Percentiles rank a stretch among this genome's conserved stretches.
Evolutionary conservation across 2,329 filamentous ascomycete species (phyloP).

Genomic region (Sordariomycetes sp.): DNA sequence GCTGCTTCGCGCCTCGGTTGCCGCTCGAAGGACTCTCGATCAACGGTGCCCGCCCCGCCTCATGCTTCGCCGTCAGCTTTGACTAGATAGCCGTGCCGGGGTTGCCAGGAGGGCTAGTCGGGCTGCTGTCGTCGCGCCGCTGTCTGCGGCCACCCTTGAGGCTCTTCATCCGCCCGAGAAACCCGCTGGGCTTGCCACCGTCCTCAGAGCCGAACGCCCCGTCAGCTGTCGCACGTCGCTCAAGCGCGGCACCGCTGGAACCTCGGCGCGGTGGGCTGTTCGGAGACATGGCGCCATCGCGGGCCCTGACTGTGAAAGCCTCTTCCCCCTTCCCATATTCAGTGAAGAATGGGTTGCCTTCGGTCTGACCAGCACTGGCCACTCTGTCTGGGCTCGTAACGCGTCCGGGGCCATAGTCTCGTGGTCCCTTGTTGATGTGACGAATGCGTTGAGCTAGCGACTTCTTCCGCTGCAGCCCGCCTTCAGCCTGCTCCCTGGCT

Average conservation of each 20-base stretch:
- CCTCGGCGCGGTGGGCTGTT: constrained; percentile 46
- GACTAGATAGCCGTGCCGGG: constrained; percentile 31
- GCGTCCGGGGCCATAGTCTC: constrained; percentile 49
- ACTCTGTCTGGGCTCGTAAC: constrained; percentile 42
- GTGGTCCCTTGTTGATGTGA: constrained; percentile 66
- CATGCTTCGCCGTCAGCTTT: no score
- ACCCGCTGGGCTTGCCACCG: constrained; percentile 44
- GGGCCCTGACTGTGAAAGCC: constrained; percentile 33
- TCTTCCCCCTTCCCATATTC: constrained; percentile 59
- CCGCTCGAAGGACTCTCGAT: no score
- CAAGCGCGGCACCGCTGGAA: constrained; percentile 35
- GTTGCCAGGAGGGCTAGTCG: constrained; percentile 6
- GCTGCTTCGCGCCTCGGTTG: no score
- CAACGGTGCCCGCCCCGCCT: no score
- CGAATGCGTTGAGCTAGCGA: constrained; percentile 88
- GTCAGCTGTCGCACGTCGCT: constrained; percentile 58
- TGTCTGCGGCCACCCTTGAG: constrained; percentile 58
- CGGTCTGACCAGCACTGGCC: constrained; percentile 15
- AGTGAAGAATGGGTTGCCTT: constrained; percentile 70
- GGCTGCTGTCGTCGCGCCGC: constrained; percentile 23
- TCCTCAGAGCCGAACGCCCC: constrained; percentile 29
- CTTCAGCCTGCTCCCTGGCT: constrained; percentile 44
- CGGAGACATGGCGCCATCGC: constrained; percentile 31
- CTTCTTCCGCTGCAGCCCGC: constrained; percentile 72
- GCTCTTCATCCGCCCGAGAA: constrained; percentile 74